Conservation (phyloP, 2,329 filamentous ascomycete species). For the Claviceps lovelessii region DNA sequence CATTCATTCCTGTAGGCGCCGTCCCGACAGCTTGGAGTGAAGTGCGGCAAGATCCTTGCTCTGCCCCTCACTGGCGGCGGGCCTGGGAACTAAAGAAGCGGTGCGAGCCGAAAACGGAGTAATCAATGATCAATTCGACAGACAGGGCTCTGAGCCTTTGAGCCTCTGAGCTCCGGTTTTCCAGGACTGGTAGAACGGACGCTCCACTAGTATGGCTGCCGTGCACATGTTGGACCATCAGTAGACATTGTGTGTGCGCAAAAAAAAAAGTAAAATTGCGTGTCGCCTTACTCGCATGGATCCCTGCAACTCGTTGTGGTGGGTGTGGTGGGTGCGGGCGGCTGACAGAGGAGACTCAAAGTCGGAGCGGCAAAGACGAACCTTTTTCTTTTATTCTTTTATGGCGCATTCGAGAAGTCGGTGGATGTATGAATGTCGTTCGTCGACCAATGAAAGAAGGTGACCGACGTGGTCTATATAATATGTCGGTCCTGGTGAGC, state of each 20-base stretch:
- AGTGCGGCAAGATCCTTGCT: conserved; percentile 12
- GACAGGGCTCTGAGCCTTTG: neutral
- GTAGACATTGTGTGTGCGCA: conserved; percentile 12
- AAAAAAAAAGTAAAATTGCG: conserved; percentile 6
- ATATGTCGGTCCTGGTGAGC: neutral
- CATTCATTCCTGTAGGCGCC: neutral
- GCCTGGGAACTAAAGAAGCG: too few species aligned
- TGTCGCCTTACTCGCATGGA: conserved; percentile 1
- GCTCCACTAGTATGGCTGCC: conserved; percentile 10
- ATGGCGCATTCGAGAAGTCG: neutral
- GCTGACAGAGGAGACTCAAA: neutral
- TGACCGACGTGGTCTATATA: neutral
- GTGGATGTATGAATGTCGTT: neutral
- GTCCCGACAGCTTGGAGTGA: conserved; percentile 9
- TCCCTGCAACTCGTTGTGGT: neutral
- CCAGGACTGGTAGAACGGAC: neutral
- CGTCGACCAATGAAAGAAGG: neutral
- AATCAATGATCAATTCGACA: neutral
- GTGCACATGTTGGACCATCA: conserved; percentile 22
- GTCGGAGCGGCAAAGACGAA: neutral
- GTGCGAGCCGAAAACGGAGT: too few species aligned
- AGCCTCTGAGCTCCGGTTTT: neutral
- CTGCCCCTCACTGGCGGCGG: conserved; percentile 9
- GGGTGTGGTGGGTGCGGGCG: neutral
- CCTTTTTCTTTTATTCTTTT: neutral